Evolutionary conservation across 2,329 filamentous ascomycete genomes (phyloP), one percentile per base, ranked within the genome.

Genomic region (Ceratocystis variospora): DNA sequence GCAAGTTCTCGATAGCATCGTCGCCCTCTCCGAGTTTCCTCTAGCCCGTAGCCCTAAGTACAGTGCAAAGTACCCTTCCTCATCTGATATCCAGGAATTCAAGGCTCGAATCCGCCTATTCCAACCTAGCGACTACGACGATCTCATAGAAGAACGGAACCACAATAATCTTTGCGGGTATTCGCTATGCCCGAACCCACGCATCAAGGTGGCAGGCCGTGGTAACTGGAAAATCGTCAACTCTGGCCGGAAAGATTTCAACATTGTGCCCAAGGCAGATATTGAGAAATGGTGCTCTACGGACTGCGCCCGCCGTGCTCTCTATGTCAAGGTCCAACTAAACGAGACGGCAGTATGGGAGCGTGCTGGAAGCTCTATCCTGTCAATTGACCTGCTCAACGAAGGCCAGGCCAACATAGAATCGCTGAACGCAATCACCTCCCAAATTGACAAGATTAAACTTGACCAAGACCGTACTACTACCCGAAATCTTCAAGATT

Each of bases 321-420:
- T 96, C 70, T 96, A 91, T 75, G 81, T 97, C 71, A 89, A 91
- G 72, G 88, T 95, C 28, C 94, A 99, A 79, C 82, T 97, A 48
- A 87, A 83, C 70, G 88, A 94, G 73, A 87, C 88, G 69, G 90
- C 91, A 0, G 89, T 89, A 0, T 96, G 92, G 90, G 85, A 94
- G 75, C 81, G 92, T 64, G 82, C 82, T 4, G 84, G 82, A 2
- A 80, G 81, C 37, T 77, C 77, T 1, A 79, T 80, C 22, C 79
- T 82, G 50, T 73, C 79, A 55, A 83, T 90, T 69, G 80, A 87
- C 45, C 72, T 90, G 45, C 74, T 87, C 1, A 85, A 90, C 65
- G 90, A 95, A 74, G 82, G 83, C 61, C 80, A 79, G 71, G 76
- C 78, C 10, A 45, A 64, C 59, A 77, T 81, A 69, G 78, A 81